Base-by-base conservation (phyloP, 2,329 filamentous ascomycete species). In the Thielaviopsis euricoi region DNA sequence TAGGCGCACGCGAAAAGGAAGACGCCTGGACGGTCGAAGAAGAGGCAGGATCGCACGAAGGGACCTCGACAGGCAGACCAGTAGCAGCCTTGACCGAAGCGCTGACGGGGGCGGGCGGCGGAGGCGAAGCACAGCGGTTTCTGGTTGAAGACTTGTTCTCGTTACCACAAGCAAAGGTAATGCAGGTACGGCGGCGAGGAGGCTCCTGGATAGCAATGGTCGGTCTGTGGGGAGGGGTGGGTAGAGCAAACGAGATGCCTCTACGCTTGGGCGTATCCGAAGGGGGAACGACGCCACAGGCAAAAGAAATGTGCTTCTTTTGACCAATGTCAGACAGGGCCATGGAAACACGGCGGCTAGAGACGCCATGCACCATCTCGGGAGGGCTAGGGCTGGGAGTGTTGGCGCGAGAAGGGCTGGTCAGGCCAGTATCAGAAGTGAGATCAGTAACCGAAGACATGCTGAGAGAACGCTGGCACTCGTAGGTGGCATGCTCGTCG, bases 341-440 rank as follows among this genome's bases (percentile, higher is more conserved):
- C n/a, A 60, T 55, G 17, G 58, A 60, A 22, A 56, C 46, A 25
- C 58, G 52, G 52, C 60, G 54, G 64, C 64, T 57, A 67, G 62
- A 23, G 64, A 60, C 58, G 29, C 49, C 49, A 57, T 76, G 74
- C 21, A 73, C 71, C 56, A 80, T 74, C 19, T 82, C 76, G 4
- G 82, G 82, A 2, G 85, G 75, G n/a, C 89, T 89, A 19, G 93
- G 91, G 66, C 91, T 97, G 0, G 90, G 89, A 0, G 89, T 91
- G 68, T 82, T 89, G 40, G 88, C 87, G 58, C 89, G 78, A n/a
- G 88, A 86, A 49, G 91, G 89, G 65, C 89, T 96, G 19, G 90
- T 95, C 60, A 94, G 73, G 60, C 88, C 90, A 59, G 87, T 93
- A 66, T 96, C 93, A 70, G 90, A 96, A n/a, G 89, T 96, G 59